Evolutionary conservation across 2,329 filamentous ascomycete species (phyloP), one percentile per base, ranked within the genome.

Genomic region (Coniella lustricola): DNA sequence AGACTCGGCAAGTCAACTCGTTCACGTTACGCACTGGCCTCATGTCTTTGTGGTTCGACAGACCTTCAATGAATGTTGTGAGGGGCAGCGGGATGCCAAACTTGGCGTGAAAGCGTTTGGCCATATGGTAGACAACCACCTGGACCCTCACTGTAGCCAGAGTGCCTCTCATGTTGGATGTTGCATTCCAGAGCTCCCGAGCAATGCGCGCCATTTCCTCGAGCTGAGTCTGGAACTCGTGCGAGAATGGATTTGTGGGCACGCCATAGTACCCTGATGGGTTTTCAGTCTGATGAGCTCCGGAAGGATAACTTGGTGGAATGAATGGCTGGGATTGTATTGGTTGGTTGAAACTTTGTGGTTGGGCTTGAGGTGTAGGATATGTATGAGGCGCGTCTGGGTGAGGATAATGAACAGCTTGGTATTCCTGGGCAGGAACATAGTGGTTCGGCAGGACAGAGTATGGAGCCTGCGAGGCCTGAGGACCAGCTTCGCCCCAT

Each of bases 71-170:
- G 53, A 85, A 80, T 63, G 82, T 72, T 12, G 65, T 64, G 31
- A 90, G 60, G 8, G 74, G 69, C 1, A 80, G 76, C 35, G 74
- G 71, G 51, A 81, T 72, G 14, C 67, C 67, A 60, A 83, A 87
- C 42, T 70, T 71, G 14, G 74, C 63, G 37, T 73, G 69, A 58
- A 83, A 87, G 32, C 70, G 72, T 47, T 73, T 72, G 48, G 76
- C 71, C 44, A 82, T 66, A 60, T 85, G 80, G 59, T 84, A 73
- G 36, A 90, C 72, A 9, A 86, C 69, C 40, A 81, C 74, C 51
- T 77, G 77, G 14, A 86, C 71, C 55, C 81, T 79, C 40, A 87
- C 71, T 51, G 75, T 76, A 34, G 76, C 75, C 13, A 81, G 75
- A 14, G 88, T 65, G 44, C 81, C 75, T 55, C 78, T 78, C 53